A percentile compares a stretch with the other conserved stretches of the same genome.
Evolutionary conservation across 2,329 filamentous ascomycete genomes (phyloP).

Genomic region (Cephalotrichum gorgonifer): DNA sequence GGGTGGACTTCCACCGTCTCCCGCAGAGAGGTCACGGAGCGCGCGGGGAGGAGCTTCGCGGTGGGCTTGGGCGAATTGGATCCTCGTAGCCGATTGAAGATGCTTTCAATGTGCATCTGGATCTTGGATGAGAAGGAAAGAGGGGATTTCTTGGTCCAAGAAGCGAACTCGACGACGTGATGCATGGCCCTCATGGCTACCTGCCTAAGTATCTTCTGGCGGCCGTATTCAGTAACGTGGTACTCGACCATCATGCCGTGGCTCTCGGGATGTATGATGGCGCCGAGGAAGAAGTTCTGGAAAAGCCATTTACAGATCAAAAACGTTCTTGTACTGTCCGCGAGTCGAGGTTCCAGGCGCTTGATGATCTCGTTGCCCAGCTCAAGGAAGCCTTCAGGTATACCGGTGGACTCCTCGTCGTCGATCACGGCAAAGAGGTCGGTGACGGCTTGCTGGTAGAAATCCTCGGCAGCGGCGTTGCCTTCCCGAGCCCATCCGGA

Average conservation of each 20-base stretch:
- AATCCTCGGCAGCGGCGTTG: constrained; percentile 74
- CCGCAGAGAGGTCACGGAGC: constrained; percentile 60
- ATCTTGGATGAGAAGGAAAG: constrained; percentile 50
- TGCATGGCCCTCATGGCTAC: constrained; percentile 73
- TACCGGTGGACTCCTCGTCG: constrained; percentile 72
- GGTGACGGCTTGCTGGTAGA: constrained; percentile 73
- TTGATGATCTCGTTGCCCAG: constrained; percentile 75
- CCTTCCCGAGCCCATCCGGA: constrained; percentile 68
- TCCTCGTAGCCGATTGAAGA: constrained; percentile 53
- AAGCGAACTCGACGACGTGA: constrained; percentile 60
- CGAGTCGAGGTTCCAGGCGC: constrained; percentile 62
- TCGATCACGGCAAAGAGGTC: constrained; percentile 79
- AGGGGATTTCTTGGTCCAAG: constrained; percentile 53
- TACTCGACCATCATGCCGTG: constrained; percentile 74
- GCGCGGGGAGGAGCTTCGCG: constrained; percentile 56
- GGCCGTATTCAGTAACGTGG: constrained; percentile 82
- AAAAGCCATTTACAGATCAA: constrained; percentile 90
- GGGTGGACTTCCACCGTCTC: constrained; percentile 72
- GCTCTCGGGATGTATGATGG: constrained; percentile 81
- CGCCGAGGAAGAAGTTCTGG: constrained; percentile 72
- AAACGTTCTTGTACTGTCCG: constrained; percentile 69
- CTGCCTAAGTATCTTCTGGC: constrained; percentile 70
- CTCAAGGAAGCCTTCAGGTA: constrained; percentile 76
- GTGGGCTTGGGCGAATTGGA: constrained; percentile 35
- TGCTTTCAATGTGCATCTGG: constrained; percentile 60